Evolutionary conservation across 306 rosid genomes (phyloP), one percentile per base, ranked within the genome.

Genomic region (Fragaria vesca): DNA sequence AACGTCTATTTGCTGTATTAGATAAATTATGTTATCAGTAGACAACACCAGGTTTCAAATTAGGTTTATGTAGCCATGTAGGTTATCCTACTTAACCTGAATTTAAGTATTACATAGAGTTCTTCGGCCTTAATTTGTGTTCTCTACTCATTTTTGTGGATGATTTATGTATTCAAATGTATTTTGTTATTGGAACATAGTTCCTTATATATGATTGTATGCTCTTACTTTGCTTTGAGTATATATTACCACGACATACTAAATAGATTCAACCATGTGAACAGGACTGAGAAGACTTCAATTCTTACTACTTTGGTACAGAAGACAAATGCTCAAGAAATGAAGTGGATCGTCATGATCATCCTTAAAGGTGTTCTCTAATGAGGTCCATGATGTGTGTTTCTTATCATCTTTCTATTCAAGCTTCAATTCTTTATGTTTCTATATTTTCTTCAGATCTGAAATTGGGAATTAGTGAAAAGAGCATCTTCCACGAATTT

Each of bases 271-370:
- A 71, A 79, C 71, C 36, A 61, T 88, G 80, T 62, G 63, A 78
- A 77, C 86, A 92, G 97, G 88, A 77, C 87, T 42, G 93, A 89
- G 86, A 94, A 94, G 88, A 87, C 79, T 62, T 78, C 82, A 79
- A 88, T 94, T 73, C 91, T 94, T 87, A 87, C 94, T 75, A 87
- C 93, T 52, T 82, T 94, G 80, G 91, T 94, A 63, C 87, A 81
- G 76, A 89, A 87, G 93, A 90, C 97, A 74, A 92, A 92, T 83
- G 97, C 98, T 55, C 93, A 88, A 78, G 97, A 94, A 86, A 92
- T 94, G 98, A 94, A 94, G 88, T 94, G 98, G 98, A 92, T 92
- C 73, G 85, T 94, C 86, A 92, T 92, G 98, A 92, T 94, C 78
- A 90, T 92, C 75, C 89, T 94, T 66, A 94, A 94, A 90, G 98